These are phyloP conservation scores for Aspergillus diversus DNA, from an alignment of 495 filamentous ascomycete genomes.

Conservation along the genomic window DNA sequence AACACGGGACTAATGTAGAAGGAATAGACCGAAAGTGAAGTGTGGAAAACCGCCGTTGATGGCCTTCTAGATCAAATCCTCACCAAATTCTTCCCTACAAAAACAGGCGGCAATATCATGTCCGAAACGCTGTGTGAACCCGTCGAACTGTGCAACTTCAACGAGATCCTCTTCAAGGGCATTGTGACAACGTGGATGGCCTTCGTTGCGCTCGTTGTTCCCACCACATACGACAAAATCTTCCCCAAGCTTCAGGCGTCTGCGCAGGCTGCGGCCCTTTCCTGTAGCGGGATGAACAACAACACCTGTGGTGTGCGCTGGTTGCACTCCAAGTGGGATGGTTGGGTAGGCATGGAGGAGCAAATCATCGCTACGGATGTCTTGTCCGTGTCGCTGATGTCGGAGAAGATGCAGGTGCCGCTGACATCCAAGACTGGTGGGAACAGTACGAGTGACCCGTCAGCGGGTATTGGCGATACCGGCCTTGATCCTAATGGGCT, in stretches of 20 bases:
- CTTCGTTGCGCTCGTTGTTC: constrained; percentile 64
- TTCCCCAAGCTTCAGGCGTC: constrained; percentile 67
- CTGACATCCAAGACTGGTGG: constrained; percentile 55
- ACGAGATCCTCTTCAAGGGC: constrained; percentile 82
- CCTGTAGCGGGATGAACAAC: constrained; percentile 65
- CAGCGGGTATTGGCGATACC: constrained; percentile 39
- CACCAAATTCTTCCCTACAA: constrained; percentile 61
- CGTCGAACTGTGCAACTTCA: constrained; percentile 61
- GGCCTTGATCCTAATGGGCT: constrained; percentile 13
- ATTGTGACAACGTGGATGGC: constrained; percentile 79
- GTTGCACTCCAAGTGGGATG: constrained; percentile 65
- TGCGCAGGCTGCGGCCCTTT: constrained; percentile 66
- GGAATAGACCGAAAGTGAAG: constrained; percentile 51
- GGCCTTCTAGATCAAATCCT: constrained; percentile 58
- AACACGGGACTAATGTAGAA: not conserved
- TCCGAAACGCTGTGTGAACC: constrained; percentile 76
- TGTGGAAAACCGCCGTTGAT: constrained; percentile 61
- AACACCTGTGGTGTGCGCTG: constrained; percentile 76
- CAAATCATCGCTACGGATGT: constrained; percentile 60
- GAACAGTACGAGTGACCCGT: constrained; percentile 39
- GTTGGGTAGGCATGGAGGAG: constrained; percentile 59
- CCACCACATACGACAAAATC: constrained; percentile 63
- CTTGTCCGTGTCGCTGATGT: constrained; percentile 37
- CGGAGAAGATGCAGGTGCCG: constrained; percentile 23
- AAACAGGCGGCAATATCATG: constrained; percentile 56